Evolutionary conservation across 2,329 filamentous ascomycete genomes (phyloP).

Genomic region (Fusarium chuoi): DNA sequence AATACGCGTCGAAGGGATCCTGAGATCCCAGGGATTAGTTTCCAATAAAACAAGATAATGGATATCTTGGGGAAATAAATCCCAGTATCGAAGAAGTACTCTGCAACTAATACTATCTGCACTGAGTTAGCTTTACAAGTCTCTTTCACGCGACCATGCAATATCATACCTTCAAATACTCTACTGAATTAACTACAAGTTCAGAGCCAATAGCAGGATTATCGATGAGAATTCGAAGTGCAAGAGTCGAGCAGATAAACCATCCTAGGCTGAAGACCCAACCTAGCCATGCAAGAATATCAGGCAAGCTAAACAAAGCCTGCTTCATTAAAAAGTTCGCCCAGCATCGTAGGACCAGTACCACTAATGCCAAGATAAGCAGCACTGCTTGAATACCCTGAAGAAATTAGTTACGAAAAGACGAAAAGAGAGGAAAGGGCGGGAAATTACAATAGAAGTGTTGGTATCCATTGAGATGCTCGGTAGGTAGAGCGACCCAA

Average conservation of each 20-base stretch:
- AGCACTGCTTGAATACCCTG: slow-evolving; percentile 6
- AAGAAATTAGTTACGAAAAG: not conserved
- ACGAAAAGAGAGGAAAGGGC: not conserved
- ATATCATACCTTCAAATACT: slow-evolving; percentile 1
- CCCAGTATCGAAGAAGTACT: slow-evolving; percentile 11
- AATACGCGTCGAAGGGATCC: not conserved
- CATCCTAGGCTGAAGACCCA: slow-evolving; percentile 18
- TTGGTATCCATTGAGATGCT: not conserved
- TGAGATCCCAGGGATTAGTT: not conserved
- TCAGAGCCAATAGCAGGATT: not conserved
- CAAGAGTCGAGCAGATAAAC: slow-evolving; percentile 21
- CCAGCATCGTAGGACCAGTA: not conserved
- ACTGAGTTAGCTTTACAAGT: not conserved
- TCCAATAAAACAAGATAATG: slow-evolving; percentile 14
- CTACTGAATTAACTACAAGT: slow-evolving; percentile 1
- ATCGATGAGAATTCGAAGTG: slow-evolving; percentile 6
- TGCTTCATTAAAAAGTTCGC: not conserved
- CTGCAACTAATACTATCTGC: slow-evolving; percentile 9
- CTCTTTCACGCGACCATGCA: accelerated
- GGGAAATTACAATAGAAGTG: not conserved
- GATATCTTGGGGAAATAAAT: slow-evolving; percentile 16
- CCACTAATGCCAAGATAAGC: not conserved
- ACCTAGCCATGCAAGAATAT: slow-evolving; percentile 7
- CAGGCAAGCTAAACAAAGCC: not conserved
- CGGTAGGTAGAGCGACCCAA: not conserved